Percentiles rank a stretch among this genome's conserved stretches.
phyloP scores from a whole-genome alignment of 2,329 filamentous ascomycete genomes.

The Xylariaceae sp. region DNA sequence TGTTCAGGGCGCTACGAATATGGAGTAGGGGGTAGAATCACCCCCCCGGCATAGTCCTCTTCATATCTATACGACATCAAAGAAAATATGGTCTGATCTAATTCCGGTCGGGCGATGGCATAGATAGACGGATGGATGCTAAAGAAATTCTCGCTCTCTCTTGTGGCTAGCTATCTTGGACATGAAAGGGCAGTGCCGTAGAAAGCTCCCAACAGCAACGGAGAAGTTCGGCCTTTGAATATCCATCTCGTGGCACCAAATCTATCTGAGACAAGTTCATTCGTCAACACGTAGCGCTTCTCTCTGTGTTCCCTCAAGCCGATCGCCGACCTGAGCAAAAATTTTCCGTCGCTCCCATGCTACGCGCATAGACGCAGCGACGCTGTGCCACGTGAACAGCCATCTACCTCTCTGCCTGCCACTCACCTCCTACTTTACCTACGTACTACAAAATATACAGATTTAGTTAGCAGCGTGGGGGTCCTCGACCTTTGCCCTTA shows the following conservation, averaged over 20 bases:
- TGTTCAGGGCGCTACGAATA: constrained; percentile 67
- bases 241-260: constrained; percentile 23
- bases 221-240: constrained; percentile 10
- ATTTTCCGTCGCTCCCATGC: constrained; percentile 2
- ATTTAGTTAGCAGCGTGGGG: background rate
- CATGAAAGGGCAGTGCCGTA: background rate
- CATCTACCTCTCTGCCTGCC: background rate
- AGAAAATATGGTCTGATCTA: no score
- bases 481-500: no score
- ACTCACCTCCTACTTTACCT: background rate
- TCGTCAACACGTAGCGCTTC: constrained; percentile 8
- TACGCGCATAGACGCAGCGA: constrained; percentile 8
- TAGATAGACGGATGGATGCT: no score
- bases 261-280: constrained; percentile 12
- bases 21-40: constrained; percentile 50
- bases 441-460: background rate
- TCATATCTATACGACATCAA: no score
- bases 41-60: no score
- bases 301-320: constrained; percentile 5
- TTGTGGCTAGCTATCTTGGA: background rate
- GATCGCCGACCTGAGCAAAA: constrained; percentile 12
- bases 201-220: background rate
- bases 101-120: no score
- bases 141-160: no score
- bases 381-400: constrained; percentile 19